Evolutionary conservation across 768 basidiomycete genomes (phyloP), one percentile per base, ranked within the genome.

Genomic region (Udeniomyces megalosporus): DNA sequence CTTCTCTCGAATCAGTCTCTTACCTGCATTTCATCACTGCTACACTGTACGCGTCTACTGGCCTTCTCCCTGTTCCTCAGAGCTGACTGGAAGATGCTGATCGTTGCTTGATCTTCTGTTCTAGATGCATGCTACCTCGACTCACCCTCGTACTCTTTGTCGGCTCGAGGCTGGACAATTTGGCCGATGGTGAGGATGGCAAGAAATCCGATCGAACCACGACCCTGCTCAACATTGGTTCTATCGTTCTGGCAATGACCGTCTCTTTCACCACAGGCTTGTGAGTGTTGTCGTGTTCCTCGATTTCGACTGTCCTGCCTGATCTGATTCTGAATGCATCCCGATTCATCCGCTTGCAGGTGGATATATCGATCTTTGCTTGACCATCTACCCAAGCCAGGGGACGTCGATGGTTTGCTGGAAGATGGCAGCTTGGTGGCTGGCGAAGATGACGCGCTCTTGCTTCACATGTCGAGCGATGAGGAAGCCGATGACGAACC

Each of bases 11-110:
- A 10, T 31, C 42, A 2, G 62, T 65, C 10, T 31, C 63, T 1
- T 65, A 45, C 45, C 1, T 42, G 6, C 63, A 65, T 38, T 65
- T 59, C 52, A 15, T 65, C 46, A 65, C 58, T 34, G 63, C 63
- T 5, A 65, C 63, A 8, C 24, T 56, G 50, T 62, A 11, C 24
- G 61, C 38, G 22, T 3, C 3, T 44, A 12, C 22, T 1, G 14
- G 35, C 12, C 3, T 7, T n/a, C 10, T 38, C 58, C 14, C 35
- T 20, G 3, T 24, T 14, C 4, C 7, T 50, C 47, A 10, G 24
- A 38, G 31, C n/a, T 60, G 46, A 48, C 58, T 11, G 28, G n/a
- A n/a, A 32, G 10, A 14, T 48, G 7, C 22, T 6, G 11, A 14
- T 48, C 11, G 24, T 1, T 31, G 51, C 50, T 14, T 52, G n/a